Evolutionary conservation across 768 basidiomycete species (phyloP).

Genomic region (Sarcodon aspratus): DNA sequence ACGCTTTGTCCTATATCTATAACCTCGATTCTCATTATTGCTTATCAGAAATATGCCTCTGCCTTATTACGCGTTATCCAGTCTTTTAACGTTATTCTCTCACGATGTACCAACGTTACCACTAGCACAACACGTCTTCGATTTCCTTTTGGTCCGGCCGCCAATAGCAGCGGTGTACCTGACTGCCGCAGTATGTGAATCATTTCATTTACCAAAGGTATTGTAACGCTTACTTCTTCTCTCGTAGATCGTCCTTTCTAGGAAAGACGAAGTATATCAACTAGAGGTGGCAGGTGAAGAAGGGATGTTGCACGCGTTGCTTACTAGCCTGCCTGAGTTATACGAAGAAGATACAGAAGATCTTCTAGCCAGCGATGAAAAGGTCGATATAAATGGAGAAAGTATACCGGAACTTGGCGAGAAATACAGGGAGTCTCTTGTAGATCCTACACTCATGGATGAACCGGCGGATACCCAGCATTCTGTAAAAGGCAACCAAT

Average conservation of each 20-base stretch:
- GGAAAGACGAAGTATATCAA: constrained; percentile 53
- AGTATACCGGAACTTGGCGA: not conserved
- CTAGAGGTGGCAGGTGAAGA: constrained; percentile 66
- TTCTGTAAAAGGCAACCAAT: not conserved
- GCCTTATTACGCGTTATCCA: constrained; percentile 84
- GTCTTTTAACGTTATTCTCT: constrained; percentile 84
- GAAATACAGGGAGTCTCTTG: not conserved
- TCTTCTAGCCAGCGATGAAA: not conserved
- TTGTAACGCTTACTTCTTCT: not conserved
- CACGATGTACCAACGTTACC: constrained; percentile 88
- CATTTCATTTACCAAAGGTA: not conserved
- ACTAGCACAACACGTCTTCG: constrained; percentile 86
- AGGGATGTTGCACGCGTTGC: constrained; percentile 70
- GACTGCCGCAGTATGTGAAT: constrained; percentile 56
- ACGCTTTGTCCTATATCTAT: constrained; percentile 9
- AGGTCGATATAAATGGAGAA: not conserved
- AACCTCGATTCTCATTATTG: not conserved
- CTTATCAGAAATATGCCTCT: constrained; percentile 53
- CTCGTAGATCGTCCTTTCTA: constrained; percentile 55
- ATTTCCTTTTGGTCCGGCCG: constrained; percentile 75
- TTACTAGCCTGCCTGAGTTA: constrained; percentile 54
- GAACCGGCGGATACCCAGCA: not conserved
- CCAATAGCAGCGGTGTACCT: constrained; percentile 79
- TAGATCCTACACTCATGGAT: not conserved
- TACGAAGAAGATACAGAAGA: constrained; percentile 24